Base-by-base conservation (phyloP, 1,284 basidiomycete species). In the Pseudozyma hubeiensis region DNA sequence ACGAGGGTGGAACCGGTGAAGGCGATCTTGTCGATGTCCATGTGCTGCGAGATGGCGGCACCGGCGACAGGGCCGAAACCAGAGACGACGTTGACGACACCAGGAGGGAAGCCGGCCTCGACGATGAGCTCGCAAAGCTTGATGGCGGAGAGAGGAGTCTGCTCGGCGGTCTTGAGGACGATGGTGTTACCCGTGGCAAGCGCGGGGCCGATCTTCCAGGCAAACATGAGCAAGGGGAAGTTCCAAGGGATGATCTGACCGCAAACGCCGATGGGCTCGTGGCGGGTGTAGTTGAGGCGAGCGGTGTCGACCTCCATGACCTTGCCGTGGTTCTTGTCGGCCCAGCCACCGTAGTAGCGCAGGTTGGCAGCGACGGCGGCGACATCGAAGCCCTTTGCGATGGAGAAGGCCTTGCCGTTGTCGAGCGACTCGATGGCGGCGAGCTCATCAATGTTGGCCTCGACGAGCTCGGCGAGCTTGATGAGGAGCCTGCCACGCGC, bases 211-310 rank as follows among this genome's bases (percentile, higher is more conserved):
- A 94, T 91, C 87, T 97, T 78, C 75, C 70, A 83, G 44, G 79
- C 79, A 24, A 79, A 68, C 66, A 81, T 77, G 64, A 73, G 76
- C 37, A 74, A 43, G 14, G 93, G 94, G 84, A 94, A 95, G 86
- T 95, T 94, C 75, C 72, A 80, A 13, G 74, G 79, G 54, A 74
- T 81, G 71, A 81, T 81, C 60, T 81, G 79, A 53, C 79, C 79
- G 58, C 75, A 94, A 63, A 97, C 94, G 77, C 95, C 96, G 78
- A 97, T 91, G 16, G 96, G 94, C 86, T 98, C 95, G 84, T 97
- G 93, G 33, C 90, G 88, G 86, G 86, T 92, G 90, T 80, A 81
- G 67, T 76, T 72, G 60, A 82, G 69, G 85, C 94, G 94, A 57
- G 87, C 87, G 83, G 91, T 91, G 82, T 93, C 90, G 31, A 93